Evolutionary conservation across 345 rosid genomes (phyloP), one percentile per base, ranked within the genome.

Genomic region (Lepidium aucheri): DNA sequence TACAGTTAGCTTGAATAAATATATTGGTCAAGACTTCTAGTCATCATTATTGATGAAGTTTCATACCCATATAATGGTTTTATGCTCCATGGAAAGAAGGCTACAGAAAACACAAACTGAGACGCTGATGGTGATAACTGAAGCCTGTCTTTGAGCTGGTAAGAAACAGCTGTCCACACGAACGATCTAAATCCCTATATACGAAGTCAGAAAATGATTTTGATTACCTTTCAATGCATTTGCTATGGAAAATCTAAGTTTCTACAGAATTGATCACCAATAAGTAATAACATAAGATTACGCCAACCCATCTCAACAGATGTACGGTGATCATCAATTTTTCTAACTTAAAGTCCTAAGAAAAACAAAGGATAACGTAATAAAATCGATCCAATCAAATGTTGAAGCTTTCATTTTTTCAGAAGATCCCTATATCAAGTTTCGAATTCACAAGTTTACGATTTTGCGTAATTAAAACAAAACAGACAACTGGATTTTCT

Each of bases 111-210:
- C 41, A 90, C 89, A 16, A 90, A 87, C 74, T 94, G 97, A 22
- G 99, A 90, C 69, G 96, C 91, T 53, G 99, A 90, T 33, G 97
- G 99, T 8, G 99, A 90, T 82, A 94, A 78, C 68, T 81, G 81
- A 63, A 90, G 93, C 77, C 61, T 76, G 76, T 94, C 99, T 72
- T 94, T 94, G 15, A 94, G 80, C 82, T 85, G 99, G 76, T 94
- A 94, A 0, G 99, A 94, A 77, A 94, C 95, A 6, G 96, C 96
- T 22, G 99, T 90, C 97, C 99, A 90, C 22, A 88, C 99, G 60
- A 94, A 90, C 55, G 99, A 90, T 74, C 97, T 81, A 80, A 94
- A 94, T 76, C 99, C 97, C 99, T 94, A 74, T 45, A 65, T 34
- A 40, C 16, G n/a, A 13, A 67, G 32, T 3, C 59, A 35, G 5